Base-by-base conservation (phyloP, 192 early-diverging fungal species). In the Linderina pennispora region DNA sequence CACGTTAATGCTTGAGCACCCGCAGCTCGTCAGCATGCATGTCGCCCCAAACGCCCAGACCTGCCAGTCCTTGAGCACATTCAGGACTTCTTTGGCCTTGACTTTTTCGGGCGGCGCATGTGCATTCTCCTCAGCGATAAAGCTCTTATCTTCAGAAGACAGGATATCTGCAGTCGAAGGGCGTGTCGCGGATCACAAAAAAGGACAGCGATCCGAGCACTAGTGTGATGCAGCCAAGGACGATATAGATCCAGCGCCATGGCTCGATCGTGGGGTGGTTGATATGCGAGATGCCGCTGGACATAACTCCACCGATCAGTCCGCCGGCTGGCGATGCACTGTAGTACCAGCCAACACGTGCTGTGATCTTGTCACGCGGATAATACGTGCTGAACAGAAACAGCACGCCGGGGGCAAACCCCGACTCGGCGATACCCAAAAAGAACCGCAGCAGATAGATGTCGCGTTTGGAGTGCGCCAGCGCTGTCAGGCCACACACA, bases 211-310 rank as follows among this genome's bases (percentile, higher is more conserved):
- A 8, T 5, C 38, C 38, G 6, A 17, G 21, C 7, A 14, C 14
- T 8, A 40, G 17, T 17, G 38, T 40, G 16, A 40, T 40, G 16
- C 17, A 40, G 17, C 38, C 38, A 5, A 20, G 17, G 21, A 40
- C 21, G 17, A 40, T 17, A 14, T 20, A 40, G 21, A 40, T 40
- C 38, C 38, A 40, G 17, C 21, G 38, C 38, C 38, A 40, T 22
- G 17, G 17, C 14, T 5, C 5, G 17, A 40, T 17, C 16, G 38
- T 8, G 5, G 16, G 6, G 8, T 40, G 17, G 6, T 17, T 17
- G 21, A 40, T 40, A 8, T 17, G 21, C 21, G 38, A 40, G 14
- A 40, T 17, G 16, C 38, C 38, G 21, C 17, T 22, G 16, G 38
- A 17, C 38, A 40, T 17, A 5, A 22, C 17, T 8, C 38, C 38